Percentiles rank a stretch among this genome's conserved stretches.
These are phyloP conservation scores for Yamadazyma blattariae DNA, from an alignment of 1,139 yeast genomes.

Conservation along the genomic window DNA sequence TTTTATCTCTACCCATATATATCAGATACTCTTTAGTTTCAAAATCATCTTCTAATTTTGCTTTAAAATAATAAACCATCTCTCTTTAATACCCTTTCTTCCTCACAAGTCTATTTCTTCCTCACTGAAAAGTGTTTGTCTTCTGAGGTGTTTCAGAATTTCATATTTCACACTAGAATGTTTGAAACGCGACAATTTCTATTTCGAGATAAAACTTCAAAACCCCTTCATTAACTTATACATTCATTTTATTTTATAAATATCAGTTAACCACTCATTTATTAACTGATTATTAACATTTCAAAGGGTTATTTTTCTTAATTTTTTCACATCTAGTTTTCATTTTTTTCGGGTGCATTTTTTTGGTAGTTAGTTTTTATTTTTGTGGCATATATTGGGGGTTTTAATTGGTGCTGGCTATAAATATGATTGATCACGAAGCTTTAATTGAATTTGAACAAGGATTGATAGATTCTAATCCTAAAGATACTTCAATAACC, in stretches of 20 bases:
- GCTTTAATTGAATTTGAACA: slow-evolving; percentile 43
- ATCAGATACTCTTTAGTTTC: slow-evolving; percentile 32
- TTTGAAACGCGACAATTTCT: slow-evolving; percentile 5
- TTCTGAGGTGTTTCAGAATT: background rate
- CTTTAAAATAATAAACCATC: slow-evolving; percentile 62
- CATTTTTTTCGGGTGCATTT: too few relatives aligned
- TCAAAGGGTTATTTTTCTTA: background rate
- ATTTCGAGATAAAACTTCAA: slow-evolving; percentile 4
- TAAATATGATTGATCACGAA: slow-evolving; percentile 27
- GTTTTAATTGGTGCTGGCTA: too few relatives aligned
- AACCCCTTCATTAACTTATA: slow-evolving; percentile 2
- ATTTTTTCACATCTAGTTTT: background rate
- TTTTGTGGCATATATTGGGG: too few relatives aligned
- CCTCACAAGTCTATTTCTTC: too few relatives aligned
- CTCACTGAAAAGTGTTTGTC: too few relatives aligned
- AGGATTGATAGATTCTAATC: slow-evolving; percentile 26
- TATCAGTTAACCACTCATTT: background rate
- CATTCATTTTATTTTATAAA: background rate
- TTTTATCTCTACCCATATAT: slow-evolving; percentile 76
- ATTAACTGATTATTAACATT: background rate
- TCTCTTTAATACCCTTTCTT: background rate
- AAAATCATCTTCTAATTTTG: slow-evolving; percentile 29
- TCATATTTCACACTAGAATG: slow-evolving; percentile 2
- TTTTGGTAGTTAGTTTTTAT: too few relatives aligned
- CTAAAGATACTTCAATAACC: slow-evolving; percentile 22